Percentiles rank a stretch among this genome's conserved stretches.
phyloP scores from a whole-genome alignment of 1,284 basidiomycete genomes.

The Athelia sp. region DNA sequence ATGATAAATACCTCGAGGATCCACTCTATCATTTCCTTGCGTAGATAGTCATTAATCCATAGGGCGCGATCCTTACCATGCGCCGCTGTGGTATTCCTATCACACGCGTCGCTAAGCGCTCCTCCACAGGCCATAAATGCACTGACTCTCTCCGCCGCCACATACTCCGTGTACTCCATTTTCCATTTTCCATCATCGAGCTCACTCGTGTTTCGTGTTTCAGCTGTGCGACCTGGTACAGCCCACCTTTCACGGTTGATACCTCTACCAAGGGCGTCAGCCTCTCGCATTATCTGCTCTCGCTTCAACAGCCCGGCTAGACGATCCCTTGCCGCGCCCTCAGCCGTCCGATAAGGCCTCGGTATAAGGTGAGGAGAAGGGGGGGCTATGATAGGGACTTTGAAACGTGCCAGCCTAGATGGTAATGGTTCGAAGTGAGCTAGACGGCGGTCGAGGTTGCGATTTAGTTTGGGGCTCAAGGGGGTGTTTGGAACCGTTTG shows the following conservation, averaged over 20 bases:
- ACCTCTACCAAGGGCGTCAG: slow-evolving; percentile 24
- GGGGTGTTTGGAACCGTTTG: background rate
- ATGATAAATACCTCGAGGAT: slow-evolving; percentile 31
- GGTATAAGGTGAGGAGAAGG: slow-evolving; percentile 28
- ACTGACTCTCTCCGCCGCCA: background rate
- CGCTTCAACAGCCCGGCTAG: slow-evolving; percentile 34
- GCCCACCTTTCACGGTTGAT: no score
- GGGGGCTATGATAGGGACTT: slow-evolving; percentile 51
- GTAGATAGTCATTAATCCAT: slow-evolving; percentile 24
- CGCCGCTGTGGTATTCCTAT: background rate
- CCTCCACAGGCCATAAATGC: background rate
- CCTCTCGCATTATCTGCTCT: slow-evolving; percentile 31
- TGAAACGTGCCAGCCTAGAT: background rate
- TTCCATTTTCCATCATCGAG: slow-evolving; percentile 7
- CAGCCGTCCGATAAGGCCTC: slow-evolving; percentile 28
- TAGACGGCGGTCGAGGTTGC: background rate
- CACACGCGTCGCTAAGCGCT: background rate
- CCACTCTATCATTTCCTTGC: slow-evolving; percentile 33
- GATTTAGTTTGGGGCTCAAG: background rate
- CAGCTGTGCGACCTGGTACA: background rate
- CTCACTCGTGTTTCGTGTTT: slow-evolving; percentile 4
- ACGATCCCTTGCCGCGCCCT: slow-evolving; percentile 38
- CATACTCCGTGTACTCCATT: slow-evolving; percentile 13
- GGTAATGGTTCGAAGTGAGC: background rate
- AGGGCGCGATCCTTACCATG: background rate